phyloP scores from a whole-genome alignment of 257 asterid species.

The Paulownia fortunei region DNA sequence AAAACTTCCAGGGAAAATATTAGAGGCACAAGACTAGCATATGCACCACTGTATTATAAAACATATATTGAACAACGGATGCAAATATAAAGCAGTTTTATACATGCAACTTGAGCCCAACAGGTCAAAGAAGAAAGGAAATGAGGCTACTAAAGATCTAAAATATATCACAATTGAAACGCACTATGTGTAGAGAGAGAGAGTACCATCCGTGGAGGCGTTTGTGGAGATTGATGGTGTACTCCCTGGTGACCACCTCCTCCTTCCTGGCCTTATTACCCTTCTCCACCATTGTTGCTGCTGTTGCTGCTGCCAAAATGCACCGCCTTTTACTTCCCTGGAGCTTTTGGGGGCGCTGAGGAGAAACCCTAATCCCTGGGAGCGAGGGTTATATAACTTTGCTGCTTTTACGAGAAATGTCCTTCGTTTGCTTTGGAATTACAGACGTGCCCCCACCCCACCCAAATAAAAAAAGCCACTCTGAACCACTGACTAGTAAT shows the following conservation, averaged over 20 bases:
- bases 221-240: conserved; percentile 61
- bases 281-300: conserved; percentile 54
- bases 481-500: no score
- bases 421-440: conserved; percentile 4
- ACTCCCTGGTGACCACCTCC: conserved; percentile 61
- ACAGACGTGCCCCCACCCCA: conserved; percentile 9
- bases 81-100: background rate
- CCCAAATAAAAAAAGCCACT: background rate
- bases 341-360: conserved; percentile 21
- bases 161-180: background rate
- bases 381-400: conserved; percentile 10
- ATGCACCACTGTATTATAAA: background rate
- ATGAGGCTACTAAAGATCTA: background rate
- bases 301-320: conserved; percentile 20
- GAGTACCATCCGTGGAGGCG: conserved; percentile 66
- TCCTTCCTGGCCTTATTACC: conserved; percentile 52
- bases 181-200: background rate
- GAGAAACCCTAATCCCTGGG: conserved; percentile 37
- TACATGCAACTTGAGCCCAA: no score
- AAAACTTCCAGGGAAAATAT: background rate
- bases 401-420: background rate
- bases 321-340: conserved; percentile 29
- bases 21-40: background rate
- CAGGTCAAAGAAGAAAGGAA: background rate
- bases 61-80: background rate